Conservation (phyloP, 2,329 filamentous ascomycete genomes). For the Calonectria montana region DNA sequence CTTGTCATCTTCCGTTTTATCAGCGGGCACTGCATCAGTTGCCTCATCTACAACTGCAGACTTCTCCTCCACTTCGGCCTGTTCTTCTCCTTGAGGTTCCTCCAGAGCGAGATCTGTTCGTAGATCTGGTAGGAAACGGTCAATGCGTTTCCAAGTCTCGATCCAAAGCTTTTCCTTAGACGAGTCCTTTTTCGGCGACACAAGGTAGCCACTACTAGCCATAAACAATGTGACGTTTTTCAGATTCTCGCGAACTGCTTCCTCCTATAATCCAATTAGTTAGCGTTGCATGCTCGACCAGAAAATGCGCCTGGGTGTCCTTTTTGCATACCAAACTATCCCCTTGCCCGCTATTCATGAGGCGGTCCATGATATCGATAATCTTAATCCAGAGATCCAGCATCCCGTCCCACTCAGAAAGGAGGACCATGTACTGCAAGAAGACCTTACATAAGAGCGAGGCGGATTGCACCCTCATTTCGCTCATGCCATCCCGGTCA, state of each 20-base stretch:
- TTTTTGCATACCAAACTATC: constrained; percentile 79
- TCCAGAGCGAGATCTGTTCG: constrained; percentile 68
- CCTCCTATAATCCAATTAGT: constrained; percentile 70
- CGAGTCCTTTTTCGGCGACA: constrained; percentile 71
- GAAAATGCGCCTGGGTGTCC: background rate
- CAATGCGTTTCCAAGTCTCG: constrained; percentile 74
- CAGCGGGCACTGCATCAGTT: background rate
- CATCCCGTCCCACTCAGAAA: constrained; percentile 90
- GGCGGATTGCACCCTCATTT: constrained; percentile 91
- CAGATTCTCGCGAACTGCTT: constrained; percentile 93
- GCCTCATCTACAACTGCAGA: background rate
- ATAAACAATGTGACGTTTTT: constrained; percentile 98
- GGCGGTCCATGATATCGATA: constrained; percentile 91
- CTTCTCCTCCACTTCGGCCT: background rate
- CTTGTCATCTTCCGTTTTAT: background rate
- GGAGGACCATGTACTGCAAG: constrained; percentile 87
- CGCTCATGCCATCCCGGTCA: constrained; percentile 92
- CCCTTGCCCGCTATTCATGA: constrained; percentile 95
- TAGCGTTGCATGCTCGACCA: background rate
- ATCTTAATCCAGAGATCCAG: constrained; percentile 92
- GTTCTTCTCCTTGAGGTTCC: constrained; percentile 40
- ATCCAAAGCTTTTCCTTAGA: constrained; percentile 68
- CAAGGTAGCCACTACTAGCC: constrained; percentile 87
- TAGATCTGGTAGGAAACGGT: constrained; percentile 72
- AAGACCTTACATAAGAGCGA: constrained; percentile 96